Evolutionary conservation across 108 stramenopile species (phyloP), one percentile per base, ranked within the genome.

Genomic region (Fragilariopsis cylindrus): DNA sequence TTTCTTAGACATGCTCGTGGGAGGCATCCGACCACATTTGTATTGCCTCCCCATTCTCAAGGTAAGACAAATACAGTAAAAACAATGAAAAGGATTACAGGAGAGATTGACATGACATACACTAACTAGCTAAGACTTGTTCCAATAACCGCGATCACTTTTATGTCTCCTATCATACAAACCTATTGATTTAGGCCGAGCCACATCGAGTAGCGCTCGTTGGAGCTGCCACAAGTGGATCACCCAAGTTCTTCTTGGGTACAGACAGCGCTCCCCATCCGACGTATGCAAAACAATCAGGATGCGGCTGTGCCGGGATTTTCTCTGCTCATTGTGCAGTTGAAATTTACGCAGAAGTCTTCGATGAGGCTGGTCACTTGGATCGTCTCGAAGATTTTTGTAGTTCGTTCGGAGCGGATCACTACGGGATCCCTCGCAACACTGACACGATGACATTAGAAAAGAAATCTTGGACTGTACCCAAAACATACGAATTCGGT

Each of bases 41-140:
- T 99, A 99, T 82, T 99, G 99, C 74, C 82, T 99, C 6, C 99
- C 99, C 54, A 96, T 99, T 66, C 85, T 99, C 62, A 99, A 99
- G 62, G 62, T 63, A 45, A 63, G 62, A 63, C 40, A 6, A 30
- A 30, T 30, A 30, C 30, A 30, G 30, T 30, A 30, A 30, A 30
- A 30, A 30, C 30, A 30, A 30, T 30, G 30, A 0, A 0, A 30
- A 30, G 30, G 30, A 30, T 30, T 30, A 2, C 30, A 30, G 30
- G 30, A 30, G 30, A 30, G 30, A 30, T 30, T 30, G 30, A 30
- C 30, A 30, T 30, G 30, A 30, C 30, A 30, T 30, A 30, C 30
- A 30, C 30, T 30, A 30, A 0, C 30, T 30, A 30, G 30, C 30
- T 30, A 0, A 30, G 30, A 30, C 30, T 2, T 30, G 30, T 30